Evolutionary conservation across 768 basidiomycete genomes (phyloP).

Genomic region (Sutorius australiensis): DNA sequence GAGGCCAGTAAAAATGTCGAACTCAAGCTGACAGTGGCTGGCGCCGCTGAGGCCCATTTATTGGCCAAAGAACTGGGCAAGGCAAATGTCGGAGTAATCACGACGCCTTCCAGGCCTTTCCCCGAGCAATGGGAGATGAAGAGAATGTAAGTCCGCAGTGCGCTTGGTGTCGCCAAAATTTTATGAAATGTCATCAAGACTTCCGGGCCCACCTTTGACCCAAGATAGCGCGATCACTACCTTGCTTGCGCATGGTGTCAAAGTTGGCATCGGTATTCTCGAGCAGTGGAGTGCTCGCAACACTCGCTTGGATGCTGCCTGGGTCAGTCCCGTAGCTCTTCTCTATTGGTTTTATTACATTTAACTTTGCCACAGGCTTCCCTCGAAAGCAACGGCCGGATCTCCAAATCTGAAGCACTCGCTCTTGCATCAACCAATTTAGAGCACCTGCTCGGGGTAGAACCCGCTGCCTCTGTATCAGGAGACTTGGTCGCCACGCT

Average conservation of each 20-base stretch:
- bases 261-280: constrained; percentile 63
- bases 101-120: constrained; percentile 65
- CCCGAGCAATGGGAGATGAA: constrained; percentile 67
- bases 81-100: constrained; percentile 67
- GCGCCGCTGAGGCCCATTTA: constrained; percentile 67
- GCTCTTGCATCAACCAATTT: constrained; percentile 53
- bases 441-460: constrained; percentile 40
- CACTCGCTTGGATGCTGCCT: constrained; percentile 74
- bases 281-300: constrained; percentile 73
- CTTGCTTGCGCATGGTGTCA: constrained; percentile 66
- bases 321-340: constrained; percentile 49
- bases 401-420: constrained; percentile 47
- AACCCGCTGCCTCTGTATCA: constrained; percentile 11
- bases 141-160: constrained; percentile 23
- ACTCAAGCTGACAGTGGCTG: constrained; percentile 59
- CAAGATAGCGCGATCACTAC: constrained; percentile 52
- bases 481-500: constrained; percentile 56
- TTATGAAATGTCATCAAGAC: constrained; percentile 18
- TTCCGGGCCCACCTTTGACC: constrained; percentile 31
- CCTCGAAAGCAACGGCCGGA: constrained; percentile 35
- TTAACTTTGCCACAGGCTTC: constrained; percentile 32
- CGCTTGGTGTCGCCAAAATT: neutral
- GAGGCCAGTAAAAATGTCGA: constrained; percentile 41
- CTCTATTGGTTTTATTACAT: constrained; percentile 21
- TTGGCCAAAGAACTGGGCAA: constrained; percentile 68